These are phyloP conservation scores for Dendrobium officinale DNA, from an alignment of 106 monocot species.

Conservation along the genomic window DNA sequence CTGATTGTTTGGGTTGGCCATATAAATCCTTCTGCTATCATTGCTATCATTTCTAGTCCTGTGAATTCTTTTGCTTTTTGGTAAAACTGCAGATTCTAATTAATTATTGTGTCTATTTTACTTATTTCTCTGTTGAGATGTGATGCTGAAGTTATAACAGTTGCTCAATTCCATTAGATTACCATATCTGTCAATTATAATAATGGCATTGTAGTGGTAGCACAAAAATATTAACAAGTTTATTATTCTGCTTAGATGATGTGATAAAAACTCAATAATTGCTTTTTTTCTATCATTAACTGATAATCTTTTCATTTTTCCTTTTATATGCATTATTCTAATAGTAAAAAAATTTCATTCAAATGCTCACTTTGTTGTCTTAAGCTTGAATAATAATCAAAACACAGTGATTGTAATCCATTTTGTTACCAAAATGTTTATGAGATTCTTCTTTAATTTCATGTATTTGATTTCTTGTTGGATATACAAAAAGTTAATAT, in stretches of 20 bases:
- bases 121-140: background rate
- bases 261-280: background rate
- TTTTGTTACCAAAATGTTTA: background rate
- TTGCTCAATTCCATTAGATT: background rate
- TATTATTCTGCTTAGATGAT: background rate
- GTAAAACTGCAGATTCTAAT: background rate
- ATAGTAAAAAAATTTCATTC: background rate
- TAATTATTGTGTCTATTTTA: background rate
- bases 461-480: background rate
- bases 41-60: background rate
- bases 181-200: background rate
- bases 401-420: background rate
- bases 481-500: background rate
- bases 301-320: too few relatives aligned
- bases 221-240: background rate
- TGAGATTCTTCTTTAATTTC: background rate
- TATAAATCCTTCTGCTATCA: background rate
- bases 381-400: background rate
- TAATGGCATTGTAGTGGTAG: background rate
- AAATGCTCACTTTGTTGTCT: background rate
- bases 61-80: background rate
- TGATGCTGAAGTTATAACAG: background rate
- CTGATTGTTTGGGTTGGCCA: background rate
- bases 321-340: background rate
- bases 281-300: too few relatives aligned